These are phyloP conservation scores for Colletotrichum cereale DNA, from an alignment of 2,329 filamentous ascomycete species.

Conservation along the genomic window DNA sequence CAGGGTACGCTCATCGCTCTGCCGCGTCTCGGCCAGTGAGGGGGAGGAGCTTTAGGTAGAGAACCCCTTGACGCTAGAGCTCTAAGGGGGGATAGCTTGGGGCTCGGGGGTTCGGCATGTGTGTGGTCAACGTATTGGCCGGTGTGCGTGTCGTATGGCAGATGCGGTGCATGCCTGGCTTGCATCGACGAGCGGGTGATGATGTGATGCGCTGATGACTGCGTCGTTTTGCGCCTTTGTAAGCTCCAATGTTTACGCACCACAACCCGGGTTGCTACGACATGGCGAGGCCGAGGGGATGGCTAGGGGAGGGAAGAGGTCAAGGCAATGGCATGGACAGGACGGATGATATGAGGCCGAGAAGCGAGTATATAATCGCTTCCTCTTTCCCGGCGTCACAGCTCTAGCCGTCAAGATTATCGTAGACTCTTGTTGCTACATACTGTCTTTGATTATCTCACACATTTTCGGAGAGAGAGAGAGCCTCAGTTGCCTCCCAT, in stretches of 20 bases:
- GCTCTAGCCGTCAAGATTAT: not conserved
- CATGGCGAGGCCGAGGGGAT: slow-evolving; percentile 29
- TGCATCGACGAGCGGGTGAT: slow-evolving; percentile 19
- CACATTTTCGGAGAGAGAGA: not conserved
- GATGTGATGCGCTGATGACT: slow-evolving; percentile 39
- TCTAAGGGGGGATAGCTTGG: slow-evolving; percentile 27
- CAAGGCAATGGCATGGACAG: slow-evolving; percentile 25
- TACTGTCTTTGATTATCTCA: not conserved
- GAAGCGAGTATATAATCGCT: slow-evolving; percentile 24
- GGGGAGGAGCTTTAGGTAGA: not conserved
- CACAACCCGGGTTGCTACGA: slow-evolving; percentile 3
- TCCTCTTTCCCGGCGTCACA: slow-evolving; percentile 3
- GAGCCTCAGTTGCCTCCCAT: not conserved
- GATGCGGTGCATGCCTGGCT: slow-evolving; percentile 8
- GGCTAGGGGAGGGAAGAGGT: slow-evolving; percentile 30
- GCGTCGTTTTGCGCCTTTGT: slow-evolving; percentile 17
- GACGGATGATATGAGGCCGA: slow-evolving; percentile 12
- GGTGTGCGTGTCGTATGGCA: not conserved
- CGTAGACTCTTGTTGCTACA: not conserved
- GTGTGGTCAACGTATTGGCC: slow-evolving; percentile 11
- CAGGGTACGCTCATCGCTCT: not conserved
- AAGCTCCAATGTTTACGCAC: slow-evolving; percentile 33
- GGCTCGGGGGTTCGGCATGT: slow-evolving; percentile 39
- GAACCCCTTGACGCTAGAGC: slow-evolving; percentile 14
- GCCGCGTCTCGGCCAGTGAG: slow-evolving; percentile 28